Base-by-base conservation (phyloP, 2,329 filamentous ascomycete genomes). In the Beauveria varroae region DNA sequence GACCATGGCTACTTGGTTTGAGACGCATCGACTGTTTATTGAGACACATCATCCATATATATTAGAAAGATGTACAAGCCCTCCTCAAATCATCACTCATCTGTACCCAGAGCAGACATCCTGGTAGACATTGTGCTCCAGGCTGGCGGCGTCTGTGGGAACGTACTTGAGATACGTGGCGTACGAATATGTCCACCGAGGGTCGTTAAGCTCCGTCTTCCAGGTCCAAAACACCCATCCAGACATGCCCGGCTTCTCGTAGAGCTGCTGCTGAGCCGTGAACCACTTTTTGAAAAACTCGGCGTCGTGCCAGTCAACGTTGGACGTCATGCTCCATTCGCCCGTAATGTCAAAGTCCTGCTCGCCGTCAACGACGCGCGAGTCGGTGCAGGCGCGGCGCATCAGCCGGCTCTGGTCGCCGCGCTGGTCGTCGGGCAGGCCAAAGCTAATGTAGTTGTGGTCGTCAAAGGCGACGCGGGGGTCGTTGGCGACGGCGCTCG, bases 161-260 rank as follows among this genome's bases (percentile, higher is more conserved):
- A 69, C 62, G 37, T 63, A 63, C 3, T 64, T 62, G 37, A 64
- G 64, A 24, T 12, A 62, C 3, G 67, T 69, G 24, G 67, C 64
- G 24, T 68, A 57, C 3, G 66, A 68, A 54, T 71, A 71, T 8
- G 68, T 70, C 69, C 69, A 71, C n/a, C 67, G 63, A 22, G 69
- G 70, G 57, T 71, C 69, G 8, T 68, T 67, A 16, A 71, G 60
- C 61, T 71, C 68, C 18, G 69, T 69, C 73, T 85, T 86, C 83
- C 83, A 86, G 1, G 76, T 77, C 83, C 83, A 86, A 67, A 82
- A 86, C 1, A 82, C 69, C 81, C 82, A 86, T 0, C 82, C 81
- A n/a, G 74, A 72, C 66, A 67, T 68, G 60, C 75, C 71, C 0
- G 67, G 66, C 64, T 75, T 76, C 71, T 86, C 83, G 63, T 84